Conservation (phyloP, 441 rosid genomes). For the Eugenia klotzschiana region DNA sequence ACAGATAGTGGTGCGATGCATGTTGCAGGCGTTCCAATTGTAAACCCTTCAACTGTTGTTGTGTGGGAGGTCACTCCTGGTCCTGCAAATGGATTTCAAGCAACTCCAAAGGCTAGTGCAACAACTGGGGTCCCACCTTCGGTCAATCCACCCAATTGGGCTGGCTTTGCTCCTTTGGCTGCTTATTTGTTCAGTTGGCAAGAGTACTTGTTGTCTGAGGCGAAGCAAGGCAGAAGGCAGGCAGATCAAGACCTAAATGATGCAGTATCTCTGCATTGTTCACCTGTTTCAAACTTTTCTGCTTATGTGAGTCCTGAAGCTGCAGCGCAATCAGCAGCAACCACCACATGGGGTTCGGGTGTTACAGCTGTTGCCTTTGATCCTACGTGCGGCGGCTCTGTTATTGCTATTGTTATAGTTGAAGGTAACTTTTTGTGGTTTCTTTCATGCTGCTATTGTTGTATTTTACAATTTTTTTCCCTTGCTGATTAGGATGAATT, state of each 20-base stretch:
- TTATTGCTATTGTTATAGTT: constrained; percentile 92
- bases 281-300: constrained; percentile 97
- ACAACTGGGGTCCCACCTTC: constrained; percentile 76
- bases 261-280: constrained; percentile 71
- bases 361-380: constrained; percentile 99
- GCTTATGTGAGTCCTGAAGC: constrained; percentile 99
- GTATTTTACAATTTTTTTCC: background rate
- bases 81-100: constrained; percentile 84
- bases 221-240: constrained; percentile 59
- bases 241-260: constrained; percentile 59
- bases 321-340: constrained; percentile 93
- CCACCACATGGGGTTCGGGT: constrained; percentile 99
- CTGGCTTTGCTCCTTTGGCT: constrained; percentile 95
- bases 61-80: constrained; percentile 99
- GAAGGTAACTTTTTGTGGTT: constrained; percentile 49
- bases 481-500: background rate
- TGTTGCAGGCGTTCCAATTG: constrained; percentile 98
- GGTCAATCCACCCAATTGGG: constrained; percentile 80
- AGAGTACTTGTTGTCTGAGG: constrained; percentile 75
- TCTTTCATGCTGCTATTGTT: background rate
- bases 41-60: constrained; percentile 95
- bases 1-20: constrained; percentile 97
- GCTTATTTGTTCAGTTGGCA: constrained; percentile 96
- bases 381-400: constrained; percentile 98
- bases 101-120: constrained; percentile 47